Percentiles rank a stretch among this genome's conserved stretches.
phyloP scores from a whole-genome alignment of 2,329 filamentous ascomycete genomes.

The Alternaria alternata region DNA sequence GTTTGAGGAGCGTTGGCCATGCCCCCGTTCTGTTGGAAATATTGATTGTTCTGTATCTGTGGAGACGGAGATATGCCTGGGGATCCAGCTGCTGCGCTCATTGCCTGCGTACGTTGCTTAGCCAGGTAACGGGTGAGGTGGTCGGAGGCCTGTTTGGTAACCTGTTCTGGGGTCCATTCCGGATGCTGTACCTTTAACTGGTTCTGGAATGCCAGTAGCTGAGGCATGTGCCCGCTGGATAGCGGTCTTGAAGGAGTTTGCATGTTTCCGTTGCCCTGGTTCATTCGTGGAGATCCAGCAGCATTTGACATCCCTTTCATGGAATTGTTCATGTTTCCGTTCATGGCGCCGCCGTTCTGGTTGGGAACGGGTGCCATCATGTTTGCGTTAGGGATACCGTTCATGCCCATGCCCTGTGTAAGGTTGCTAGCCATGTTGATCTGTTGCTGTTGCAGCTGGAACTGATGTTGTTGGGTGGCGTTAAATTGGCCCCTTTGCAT shows the following conservation, averaged over 20 bases:
- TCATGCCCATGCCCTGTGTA: conserved; percentile 44
- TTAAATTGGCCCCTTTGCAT: conserved; percentile 50
- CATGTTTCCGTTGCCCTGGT: conserved; percentile 41
- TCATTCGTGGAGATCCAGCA: conserved; percentile 46
- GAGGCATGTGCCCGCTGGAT: conserved; percentile 47
- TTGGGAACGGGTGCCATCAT: conserved; percentile 45
- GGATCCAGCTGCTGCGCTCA: conserved; percentile 48
- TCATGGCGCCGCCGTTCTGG: conserved; percentile 47
- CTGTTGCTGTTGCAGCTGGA: conserved; percentile 50
- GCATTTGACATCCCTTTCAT: conserved; percentile 49
- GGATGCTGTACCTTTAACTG: conserved; percentile 46
- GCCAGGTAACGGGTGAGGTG: conserved; percentile 43
- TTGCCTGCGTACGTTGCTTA: conserved; percentile 47
- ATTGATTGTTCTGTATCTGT: conserved; percentile 48
- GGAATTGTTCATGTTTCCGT: conserved; percentile 37
- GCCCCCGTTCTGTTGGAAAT: conserved; percentile 41
- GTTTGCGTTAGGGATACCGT: conserved; percentile 47
- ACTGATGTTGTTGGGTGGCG: conserved; percentile 46
- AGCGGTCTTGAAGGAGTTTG: conserved; percentile 40
- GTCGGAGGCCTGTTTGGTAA: conserved; percentile 46
- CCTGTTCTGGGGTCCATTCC: conserved; percentile 46
- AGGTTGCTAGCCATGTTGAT: conserved; percentile 49
- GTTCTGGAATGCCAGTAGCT: conserved; percentile 44
- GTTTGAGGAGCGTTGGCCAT: conserved; percentile 43
- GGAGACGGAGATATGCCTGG: conserved; percentile 42